These are phyloP conservation scores for Hypoxylon rickii DNA, from an alignment of 495 filamentous ascomycete genomes.

Conservation along the genomic window DNA sequence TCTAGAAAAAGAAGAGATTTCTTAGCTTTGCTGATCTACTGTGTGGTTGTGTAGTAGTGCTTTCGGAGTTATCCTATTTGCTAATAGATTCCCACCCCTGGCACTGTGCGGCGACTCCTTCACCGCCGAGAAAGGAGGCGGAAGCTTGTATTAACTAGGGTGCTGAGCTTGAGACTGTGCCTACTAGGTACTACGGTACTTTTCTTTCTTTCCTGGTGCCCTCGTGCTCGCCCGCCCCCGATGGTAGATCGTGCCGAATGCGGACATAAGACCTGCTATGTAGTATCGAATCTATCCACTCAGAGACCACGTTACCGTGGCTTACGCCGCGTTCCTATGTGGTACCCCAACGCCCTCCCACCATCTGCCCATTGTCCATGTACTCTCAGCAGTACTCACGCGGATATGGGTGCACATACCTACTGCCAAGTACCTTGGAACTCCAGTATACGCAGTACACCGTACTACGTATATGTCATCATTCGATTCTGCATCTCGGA, in stretches of 20 bases:
- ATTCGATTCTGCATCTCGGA: conserved; percentile 20
- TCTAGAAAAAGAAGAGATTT: conserved; percentile 37
- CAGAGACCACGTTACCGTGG: conserved; percentile 8
- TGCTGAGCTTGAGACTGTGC: too few species aligned
- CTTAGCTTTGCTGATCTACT: conserved; percentile 30
- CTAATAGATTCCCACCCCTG: conserved; percentile 15
- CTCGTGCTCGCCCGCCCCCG: not conserved
- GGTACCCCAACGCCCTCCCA: not conserved
- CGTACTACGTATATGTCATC: conserved; percentile 22
- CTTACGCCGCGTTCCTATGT: conserved; percentile 22
- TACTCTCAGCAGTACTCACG: conserved; percentile 7
- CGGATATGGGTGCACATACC: too few species aligned
- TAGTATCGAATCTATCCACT: not conserved
- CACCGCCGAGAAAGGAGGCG: conserved; percentile 31
- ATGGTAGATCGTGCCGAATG: conserved; percentile 13
- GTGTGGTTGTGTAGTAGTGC: too few species aligned
- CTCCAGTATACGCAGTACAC: not conserved
- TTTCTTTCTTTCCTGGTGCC: not conserved
- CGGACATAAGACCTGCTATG: conserved; percentile 2
- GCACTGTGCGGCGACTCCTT: conserved; percentile 22
- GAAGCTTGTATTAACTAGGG: conserved; percentile 26
- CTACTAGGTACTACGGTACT: too few species aligned
- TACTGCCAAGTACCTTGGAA: too few species aligned
- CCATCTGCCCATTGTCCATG: not conserved
- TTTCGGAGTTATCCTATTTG: conserved; percentile 22